Evolutionary conservation across 768 basidiomycete species (phyloP).

Genomic region (Suillus subaureus): DNA sequence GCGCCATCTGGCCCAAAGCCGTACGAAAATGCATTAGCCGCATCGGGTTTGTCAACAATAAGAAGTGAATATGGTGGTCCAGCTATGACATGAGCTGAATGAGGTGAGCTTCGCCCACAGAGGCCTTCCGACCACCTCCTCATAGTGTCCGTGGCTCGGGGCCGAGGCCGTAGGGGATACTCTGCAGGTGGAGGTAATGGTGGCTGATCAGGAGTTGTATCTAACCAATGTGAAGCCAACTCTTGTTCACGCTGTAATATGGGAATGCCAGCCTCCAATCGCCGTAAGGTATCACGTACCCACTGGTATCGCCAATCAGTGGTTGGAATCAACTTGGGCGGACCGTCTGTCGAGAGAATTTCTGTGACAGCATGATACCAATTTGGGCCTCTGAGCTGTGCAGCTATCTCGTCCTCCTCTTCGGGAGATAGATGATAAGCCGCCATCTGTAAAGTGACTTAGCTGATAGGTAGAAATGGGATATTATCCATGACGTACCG

Average conservation of each 20-base stretch:
- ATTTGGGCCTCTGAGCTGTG: constrained; percentile 76
- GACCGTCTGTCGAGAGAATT: constrained; percentile 68
- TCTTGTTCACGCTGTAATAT: constrained; percentile 61
- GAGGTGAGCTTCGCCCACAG: constrained; percentile 43
- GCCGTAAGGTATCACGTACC: constrained; percentile 79
- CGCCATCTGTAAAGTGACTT: constrained; percentile 62
- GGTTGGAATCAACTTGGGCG: constrained; percentile 63
- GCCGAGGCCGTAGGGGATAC: constrained; percentile 82
- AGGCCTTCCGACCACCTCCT: constrained; percentile 56
- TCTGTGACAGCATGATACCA: constrained; percentile 86
- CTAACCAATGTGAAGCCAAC: constrained; percentile 57
- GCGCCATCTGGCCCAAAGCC: constrained; percentile 92
- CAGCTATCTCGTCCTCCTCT: constrained; percentile 89
- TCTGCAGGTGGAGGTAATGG: constrained; percentile 82
- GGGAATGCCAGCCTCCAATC: constrained; percentile 76
- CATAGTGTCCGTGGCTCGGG: constrained; percentile 73
- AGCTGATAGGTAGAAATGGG: constrained; percentile 1
- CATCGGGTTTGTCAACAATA: constrained; percentile 82
- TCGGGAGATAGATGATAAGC: constrained; percentile 89
- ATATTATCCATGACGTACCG: constrained; percentile 49
- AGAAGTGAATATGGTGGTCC: constrained; percentile 91
- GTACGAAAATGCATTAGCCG: constrained; percentile 91
- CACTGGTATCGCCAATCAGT: constrained; percentile 90
- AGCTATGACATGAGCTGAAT: constrained; percentile 58
- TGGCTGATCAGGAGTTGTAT: constrained; percentile 47